Evolutionary conservation across 305 asterid genomes (phyloP), one percentile per base, ranked within the genome.

Genomic region (Rubia peregrina): DNA sequence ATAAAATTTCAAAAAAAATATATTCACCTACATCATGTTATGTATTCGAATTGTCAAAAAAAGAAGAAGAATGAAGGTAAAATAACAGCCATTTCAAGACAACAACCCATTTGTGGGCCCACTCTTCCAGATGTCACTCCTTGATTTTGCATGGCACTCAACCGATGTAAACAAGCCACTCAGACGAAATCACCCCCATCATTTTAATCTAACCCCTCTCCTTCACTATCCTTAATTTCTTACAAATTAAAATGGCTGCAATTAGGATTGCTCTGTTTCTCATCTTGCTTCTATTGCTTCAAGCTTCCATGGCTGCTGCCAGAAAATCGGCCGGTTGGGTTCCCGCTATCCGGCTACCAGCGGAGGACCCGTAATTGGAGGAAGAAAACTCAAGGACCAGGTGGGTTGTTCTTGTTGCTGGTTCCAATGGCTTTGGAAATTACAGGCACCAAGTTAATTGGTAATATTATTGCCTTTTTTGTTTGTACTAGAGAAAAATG

Each of bases 371-470:
- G 24, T 82, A 53, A 21, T 7, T 65, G 68, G 85, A 76, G 2
- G 73, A 80, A 21, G 78, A 69, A 43, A 67, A 57, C 19, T 12
- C 19, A 11, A 80, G 81, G 30, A 88, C 96, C 9, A 80, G 79
- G 46, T 93, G 98, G 98, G 98, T 96, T 71, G 88, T 93, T 79
- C 95, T 93, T 62, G 94, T 93, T 7, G 98, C 98, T 0, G 98
- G 98, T 48, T 93, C 98, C 1, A 86, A 76, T 17, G 98, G 98
- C 2, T 89, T 72, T 24, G 90, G 85, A 21, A 93, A 93, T 66
- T 93, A 93, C 55, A 88, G 98, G 9, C 98, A 93, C 76, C 98
- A 93, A 95, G 98, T 90, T 12, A 65, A 49, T 24, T 19, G 6
- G 13, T 26, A 11, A 14, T 6, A 12, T 46, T 48, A 67, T 46